Percentiles rank a stretch among this genome's conserved stretches.
Evolutionary conservation across 2,329 filamentous ascomycete species (phyloP).

Genomic region (Arthrinium puccinioides): DNA sequence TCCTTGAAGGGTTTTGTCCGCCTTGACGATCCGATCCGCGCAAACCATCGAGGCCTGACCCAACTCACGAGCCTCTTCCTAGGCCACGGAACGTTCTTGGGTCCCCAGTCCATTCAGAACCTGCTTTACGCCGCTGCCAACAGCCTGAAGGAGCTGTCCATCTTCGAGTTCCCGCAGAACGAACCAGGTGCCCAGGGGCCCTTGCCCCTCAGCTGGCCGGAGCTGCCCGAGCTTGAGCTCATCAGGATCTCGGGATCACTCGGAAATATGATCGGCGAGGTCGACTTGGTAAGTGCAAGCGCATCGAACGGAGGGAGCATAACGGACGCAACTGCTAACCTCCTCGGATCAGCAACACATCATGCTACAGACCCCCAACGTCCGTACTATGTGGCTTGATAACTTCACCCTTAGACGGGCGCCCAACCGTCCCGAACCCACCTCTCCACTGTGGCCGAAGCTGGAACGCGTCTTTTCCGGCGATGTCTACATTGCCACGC

Average conservation of each 20-base stretch:
- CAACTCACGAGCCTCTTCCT: conserved; percentile 12
- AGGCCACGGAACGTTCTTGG: conserved; percentile 6
- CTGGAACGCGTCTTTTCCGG: conserved; percentile 10
- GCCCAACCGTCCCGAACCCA: background rate
- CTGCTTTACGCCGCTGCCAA: conserved; percentile 9
- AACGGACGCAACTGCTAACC: too few relatives aligned
- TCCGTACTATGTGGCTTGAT: conserved; percentile 17
- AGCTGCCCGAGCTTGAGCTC: conserved; percentile 3
- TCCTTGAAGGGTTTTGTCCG: too few relatives aligned
- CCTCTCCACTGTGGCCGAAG: conserved; percentile 4
- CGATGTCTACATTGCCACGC: background rate
- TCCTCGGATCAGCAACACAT: too few relatives aligned
- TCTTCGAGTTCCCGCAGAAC: conserved; percentile 8
- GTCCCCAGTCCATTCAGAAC: conserved; percentile 3
- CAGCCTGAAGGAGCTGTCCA: conserved; percentile 15
- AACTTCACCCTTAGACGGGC: background rate
- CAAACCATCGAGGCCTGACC: too few relatives aligned
- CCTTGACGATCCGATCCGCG: too few relatives aligned
- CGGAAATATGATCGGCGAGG: background rate
- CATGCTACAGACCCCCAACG: conserved; percentile 13
- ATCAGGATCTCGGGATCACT: background rate
- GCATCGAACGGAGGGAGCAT: too few relatives aligned
- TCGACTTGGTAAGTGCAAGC: conserved; percentile 15
- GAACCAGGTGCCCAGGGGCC: background rate
- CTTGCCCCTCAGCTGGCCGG: conserved; percentile 4